These are phyloP conservation scores for Malassezia arunalokei DNA, from an alignment of 1,284 basidiomycete genomes.

Conservation along the genomic window DNA sequence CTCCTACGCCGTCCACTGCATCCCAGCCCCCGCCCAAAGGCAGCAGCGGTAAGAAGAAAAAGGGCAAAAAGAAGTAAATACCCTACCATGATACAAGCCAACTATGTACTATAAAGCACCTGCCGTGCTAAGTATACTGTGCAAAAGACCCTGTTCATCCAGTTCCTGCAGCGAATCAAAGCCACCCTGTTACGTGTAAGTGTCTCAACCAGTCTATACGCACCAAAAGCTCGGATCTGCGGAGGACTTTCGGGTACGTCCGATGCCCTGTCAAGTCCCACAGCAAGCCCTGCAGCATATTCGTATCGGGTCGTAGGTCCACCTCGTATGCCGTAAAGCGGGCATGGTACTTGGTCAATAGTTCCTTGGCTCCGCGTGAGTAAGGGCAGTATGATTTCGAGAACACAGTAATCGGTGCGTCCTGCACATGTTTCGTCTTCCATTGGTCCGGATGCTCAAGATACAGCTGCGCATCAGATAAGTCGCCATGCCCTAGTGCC, in stretches of 20 bases:
- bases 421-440: constrained; percentile 7
- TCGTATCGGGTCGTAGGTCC: constrained; percentile 8
- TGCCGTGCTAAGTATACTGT: constrained; percentile 5
- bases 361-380: constrained; percentile 15
- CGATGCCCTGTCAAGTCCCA: constrained; percentile 8
- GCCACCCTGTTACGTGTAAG: constrained; percentile 9
- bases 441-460: constrained; percentile 11
- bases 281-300: not conserved
- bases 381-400: constrained; percentile 21
- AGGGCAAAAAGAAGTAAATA: constrained; percentile 14
- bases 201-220: not conserved
- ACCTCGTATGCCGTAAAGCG: constrained; percentile 13
- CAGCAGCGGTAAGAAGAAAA: constrained; percentile 13
- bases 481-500: not conserved
- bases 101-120: constrained; percentile 9
- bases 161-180: constrained; percentile 7
- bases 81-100: too few species aligned
- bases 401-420: constrained; percentile 15
- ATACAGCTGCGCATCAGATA: constrained; percentile 5
- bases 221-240: constrained; percentile 4
- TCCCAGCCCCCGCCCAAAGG: not conserved
- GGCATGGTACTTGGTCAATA: constrained; percentile 10
- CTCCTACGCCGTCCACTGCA: not conserved
- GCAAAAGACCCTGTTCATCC: constrained; percentile 4
- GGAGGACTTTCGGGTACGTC: constrained; percentile 14